Evolutionary conservation across 768 basidiomycete genomes (phyloP).

Genomic region (Kwoniella mangroviensis): DNA sequence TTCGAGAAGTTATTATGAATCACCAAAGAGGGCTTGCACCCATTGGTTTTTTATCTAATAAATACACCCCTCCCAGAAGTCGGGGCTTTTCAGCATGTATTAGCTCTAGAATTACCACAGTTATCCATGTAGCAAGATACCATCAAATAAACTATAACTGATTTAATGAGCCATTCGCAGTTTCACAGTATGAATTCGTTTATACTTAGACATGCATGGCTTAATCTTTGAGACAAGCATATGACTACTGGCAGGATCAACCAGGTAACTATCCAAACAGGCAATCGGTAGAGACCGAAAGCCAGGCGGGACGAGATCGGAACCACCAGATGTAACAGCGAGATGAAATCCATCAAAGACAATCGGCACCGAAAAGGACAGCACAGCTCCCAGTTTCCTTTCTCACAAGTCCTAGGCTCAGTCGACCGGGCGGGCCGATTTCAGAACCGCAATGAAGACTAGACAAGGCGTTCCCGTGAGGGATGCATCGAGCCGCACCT

Average conservation of each 20-base stretch:
- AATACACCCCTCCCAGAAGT: conserved; percentile 74
- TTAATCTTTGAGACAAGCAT: conserved; percentile 84
- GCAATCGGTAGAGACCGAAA: not conserved
- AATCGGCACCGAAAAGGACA: not conserved
- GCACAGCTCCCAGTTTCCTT: conserved; percentile 60
- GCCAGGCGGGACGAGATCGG: conserved; percentile 21
- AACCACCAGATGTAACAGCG: conserved; percentile 9
- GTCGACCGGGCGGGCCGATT: conserved; percentile 54
- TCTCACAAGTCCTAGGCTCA: conserved; percentile 62
- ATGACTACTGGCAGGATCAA: conserved; percentile 84
- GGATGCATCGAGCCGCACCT: conserved; percentile 55
- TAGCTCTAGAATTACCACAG: conserved; percentile 80
- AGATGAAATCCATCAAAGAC: not conserved
- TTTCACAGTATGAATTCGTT: conserved; percentile 75
- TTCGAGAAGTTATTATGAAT: conserved; percentile 78
- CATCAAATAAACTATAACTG: conserved; percentile 82
- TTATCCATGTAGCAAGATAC: conserved; percentile 76
- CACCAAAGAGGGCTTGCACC: conserved; percentile 61
- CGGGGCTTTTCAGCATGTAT: conserved; percentile 73
- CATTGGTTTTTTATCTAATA: conserved; percentile 74
- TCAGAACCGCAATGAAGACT: conserved; percentile 58
- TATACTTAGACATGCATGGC: conserved; percentile 82
- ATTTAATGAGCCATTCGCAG: conserved; percentile 83
- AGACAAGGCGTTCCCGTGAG: conserved; percentile 37
- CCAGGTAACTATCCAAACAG: conserved; percentile 71